Percentiles rank a stretch among this genome's conserved stretches.
phyloP scores from a whole-genome alignment of 805 yeast species.

The Wickerhamiella domercqiae region DNA sequence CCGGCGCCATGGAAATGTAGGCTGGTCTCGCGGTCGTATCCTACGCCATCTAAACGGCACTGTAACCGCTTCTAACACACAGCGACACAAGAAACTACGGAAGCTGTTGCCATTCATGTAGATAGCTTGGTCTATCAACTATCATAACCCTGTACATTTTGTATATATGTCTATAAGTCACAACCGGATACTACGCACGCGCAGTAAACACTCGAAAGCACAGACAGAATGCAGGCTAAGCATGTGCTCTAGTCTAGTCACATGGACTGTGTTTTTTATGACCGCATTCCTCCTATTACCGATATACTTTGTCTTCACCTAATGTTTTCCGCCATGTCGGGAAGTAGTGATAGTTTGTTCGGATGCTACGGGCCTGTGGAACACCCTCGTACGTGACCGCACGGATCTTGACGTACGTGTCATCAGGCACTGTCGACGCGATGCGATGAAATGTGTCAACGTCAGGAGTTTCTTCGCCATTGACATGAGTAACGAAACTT shows the following conservation, averaged over 20 bases:
- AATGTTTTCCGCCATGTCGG: slow-evolving; percentile 15
- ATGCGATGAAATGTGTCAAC: slow-evolving; percentile 50
- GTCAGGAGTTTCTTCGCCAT: slow-evolving; percentile 57
- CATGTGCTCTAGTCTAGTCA: too few species aligned
- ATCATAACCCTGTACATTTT: not conserved
- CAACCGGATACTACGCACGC: not conserved
- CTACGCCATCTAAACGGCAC: slow-evolving; percentile 43
- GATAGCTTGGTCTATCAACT: not conserved
- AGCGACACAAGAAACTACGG: slow-evolving; percentile 16
- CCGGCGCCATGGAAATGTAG: slow-evolving; percentile 84
- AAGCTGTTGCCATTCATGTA: slow-evolving; percentile 14
- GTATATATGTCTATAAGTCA: not conserved
- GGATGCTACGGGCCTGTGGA: slow-evolving; percentile 72
- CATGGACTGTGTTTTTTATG: too few species aligned
- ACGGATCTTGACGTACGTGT: slow-evolving; percentile 66
- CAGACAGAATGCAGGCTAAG: too few species aligned
- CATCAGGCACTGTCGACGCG: slow-evolving; percentile 59
- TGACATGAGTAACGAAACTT: slow-evolving; percentile 78
- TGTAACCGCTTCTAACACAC: slow-evolving; percentile 34
- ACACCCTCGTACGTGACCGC: slow-evolving; percentile 73
- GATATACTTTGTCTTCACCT: not conserved
- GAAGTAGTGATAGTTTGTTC: slow-evolving; percentile 80
- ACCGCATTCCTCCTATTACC: not conserved
- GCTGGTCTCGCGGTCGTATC: slow-evolving; percentile 51
- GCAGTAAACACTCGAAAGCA: too few species aligned